Evolutionary conservation across 495 filamentous ascomycete species (phyloP), one percentile per base, ranked within the genome.

Genomic region (Daldinia childiae): DNA sequence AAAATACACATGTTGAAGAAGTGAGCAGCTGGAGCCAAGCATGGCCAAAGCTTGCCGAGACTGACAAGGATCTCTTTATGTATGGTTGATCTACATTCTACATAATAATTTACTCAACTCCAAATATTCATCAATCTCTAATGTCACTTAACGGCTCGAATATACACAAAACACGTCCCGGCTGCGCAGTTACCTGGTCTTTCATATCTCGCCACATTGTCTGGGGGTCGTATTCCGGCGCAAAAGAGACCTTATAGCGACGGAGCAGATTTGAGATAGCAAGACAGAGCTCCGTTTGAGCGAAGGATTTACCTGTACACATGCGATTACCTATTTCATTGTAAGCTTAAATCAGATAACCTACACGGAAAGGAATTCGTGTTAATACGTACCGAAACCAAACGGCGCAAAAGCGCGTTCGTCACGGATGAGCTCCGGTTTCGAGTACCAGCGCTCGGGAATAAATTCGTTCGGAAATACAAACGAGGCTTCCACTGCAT

Each of bases 381-480:
- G 29, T 30, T 6, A 6, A 30, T 7, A 30, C 29, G 77, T 72
- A 27, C 82, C 83, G 7, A 71, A 19, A 4, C 78, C 79, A 68
- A 89, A 90, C 0, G 88, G 88, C 2, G 78, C 69, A 57, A 86
- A 90, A 1, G 83, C 86, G 4, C 69, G 71, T 62, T 78, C 82
- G 51, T 87, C 76, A 2, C 72, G 78, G 32, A 84, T 76, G 51
- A 87, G 74, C 26, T 88, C 84, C 0, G 77, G 78, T 48, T 68
- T 69, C 2, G 76, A 74, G 58, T 74, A 81, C 86, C 87, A 90
- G 26, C 89, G 81, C 71, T 89, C 87, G 0, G 88, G 88, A 43
- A 88, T 73, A 66, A 87, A 89, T 2, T 83, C 80, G 15, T 78
- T 38, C 0, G 82, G 75, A 14, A 71, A 45, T 5, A 66, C 65